A percentile compares a stretch with the other conserved stretches of the same genome.
phyloP scores from a whole-genome alignment of 2,329 filamentous ascomycete species.

The Monilinia fructigena region DNA sequence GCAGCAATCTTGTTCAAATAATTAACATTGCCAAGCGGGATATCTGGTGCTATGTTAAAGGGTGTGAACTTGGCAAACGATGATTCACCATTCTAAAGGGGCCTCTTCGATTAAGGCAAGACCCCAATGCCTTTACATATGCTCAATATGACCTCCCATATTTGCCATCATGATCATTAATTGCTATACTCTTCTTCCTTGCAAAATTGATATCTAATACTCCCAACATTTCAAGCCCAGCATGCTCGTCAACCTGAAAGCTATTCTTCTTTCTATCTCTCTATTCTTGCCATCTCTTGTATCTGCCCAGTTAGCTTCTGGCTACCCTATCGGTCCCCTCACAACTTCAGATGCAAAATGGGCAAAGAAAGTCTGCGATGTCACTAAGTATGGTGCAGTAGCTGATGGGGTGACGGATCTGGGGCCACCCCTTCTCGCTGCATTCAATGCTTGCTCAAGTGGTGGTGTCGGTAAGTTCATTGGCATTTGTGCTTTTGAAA shows the following conservation, averaged over 20 bases:
- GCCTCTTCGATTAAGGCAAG: background rate
- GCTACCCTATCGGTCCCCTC: conserved; percentile 30
- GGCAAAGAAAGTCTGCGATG: conserved; percentile 42
- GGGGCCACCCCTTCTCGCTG: conserved; percentile 44
- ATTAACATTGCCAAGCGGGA: background rate
- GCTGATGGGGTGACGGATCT: conserved; percentile 48
- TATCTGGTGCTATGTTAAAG: background rate
- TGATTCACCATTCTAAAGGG: background rate
- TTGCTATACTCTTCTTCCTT: conserved; percentile 2
- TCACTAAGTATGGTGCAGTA: conserved; percentile 47
- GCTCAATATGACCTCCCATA: background rate
- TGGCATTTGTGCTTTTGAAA: background rate
- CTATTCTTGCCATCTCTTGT: conserved; percentile 18
- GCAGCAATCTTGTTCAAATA: too few relatives aligned
- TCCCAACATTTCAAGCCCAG: background rate
- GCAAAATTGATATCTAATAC: background rate
- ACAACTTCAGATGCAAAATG: conserved; percentile 29
- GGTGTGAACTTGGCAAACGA: background rate
- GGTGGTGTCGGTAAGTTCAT: conserved; percentile 40
- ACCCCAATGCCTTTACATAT: background rate
- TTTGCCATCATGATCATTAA: background rate
- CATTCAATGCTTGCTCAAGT: conserved; percentile 46
- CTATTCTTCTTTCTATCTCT: background rate
- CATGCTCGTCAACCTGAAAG: conserved; percentile 5
- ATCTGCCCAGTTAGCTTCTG: conserved; percentile 18